Evolutionary conservation across 352 stramenopile genomes (phyloP), one percentile per base, ranked within the genome.

Genomic region (Pilasporangium apinafurcum): DNA sequence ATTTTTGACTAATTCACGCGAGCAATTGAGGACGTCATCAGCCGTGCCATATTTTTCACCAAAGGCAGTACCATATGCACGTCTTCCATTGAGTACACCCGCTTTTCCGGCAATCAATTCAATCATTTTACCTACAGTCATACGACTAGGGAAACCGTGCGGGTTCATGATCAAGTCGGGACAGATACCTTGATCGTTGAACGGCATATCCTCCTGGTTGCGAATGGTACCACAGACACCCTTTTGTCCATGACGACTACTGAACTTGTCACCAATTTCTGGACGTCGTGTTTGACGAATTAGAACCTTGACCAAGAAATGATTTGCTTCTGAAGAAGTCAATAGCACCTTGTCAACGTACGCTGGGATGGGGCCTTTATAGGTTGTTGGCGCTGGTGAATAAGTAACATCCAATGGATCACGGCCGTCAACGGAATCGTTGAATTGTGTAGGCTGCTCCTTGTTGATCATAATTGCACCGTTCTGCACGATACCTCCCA

Each of bases 141-240:
- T 99, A 44, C 97, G 95, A 55, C 87, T 98, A 26, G 97, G 97
- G 71, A 99, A 99, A 51, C 97, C 97, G 74, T 99, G 97, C 35
- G 97, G 97, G 71, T 99, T 99, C 96, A 99, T 99, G 60, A 99
- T 99, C 27, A 99, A 63, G 68, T 99, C 97, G 0, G 97, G 97
- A 44, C 92, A 98, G 29, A 99, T 87, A 14, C 97, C 97, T 39
- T 92, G 73, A 64, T 99, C 97, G 60, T 97, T 98, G 63, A 99
- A 99, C 20, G 97, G 97, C 91, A 99, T 97, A 77, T 99, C 96
- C 54, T 98, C 96, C 66, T 92, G 81, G 44, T 84, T 83, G 41
- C 78, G 76, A 56, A 98, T 98, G 39, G 97, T 95, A 26, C 97
- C 97, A 64, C 95, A 99, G 47, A 99, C 96, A 56, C 97, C 97